These are phyloP conservation scores for Dothideomycetes sp. DNA, from an alignment of 2,329 filamentous ascomycete genomes.

Conservation along the genomic window DNA sequence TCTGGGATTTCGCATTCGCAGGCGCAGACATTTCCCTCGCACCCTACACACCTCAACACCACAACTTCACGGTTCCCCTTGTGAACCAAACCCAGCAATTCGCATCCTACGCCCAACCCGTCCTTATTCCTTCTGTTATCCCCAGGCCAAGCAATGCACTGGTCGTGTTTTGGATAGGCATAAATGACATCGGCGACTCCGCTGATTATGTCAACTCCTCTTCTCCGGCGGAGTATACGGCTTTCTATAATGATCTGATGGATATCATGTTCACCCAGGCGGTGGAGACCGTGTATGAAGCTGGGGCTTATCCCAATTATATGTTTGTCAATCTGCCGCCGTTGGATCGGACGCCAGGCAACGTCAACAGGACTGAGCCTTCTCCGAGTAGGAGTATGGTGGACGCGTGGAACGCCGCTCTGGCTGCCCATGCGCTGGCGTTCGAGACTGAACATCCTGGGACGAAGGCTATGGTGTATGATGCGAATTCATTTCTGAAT, in stretches of 20 bases:
- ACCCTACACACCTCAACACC: constrained; percentile 36
- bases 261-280: constrained; percentile 27
- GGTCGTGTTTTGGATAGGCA: constrained; percentile 42
- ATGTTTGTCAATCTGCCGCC: constrained; percentile 43
- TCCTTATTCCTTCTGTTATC: constrained; percentile 23
- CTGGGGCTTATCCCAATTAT: constrained; percentile 35
- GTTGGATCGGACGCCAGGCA: constrained; percentile 33
- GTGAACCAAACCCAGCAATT: constrained; percentile 42
- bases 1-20: constrained; percentile 48
- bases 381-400: constrained; percentile 38
- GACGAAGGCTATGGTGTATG: constrained; percentile 31
- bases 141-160: constrained; percentile 29
- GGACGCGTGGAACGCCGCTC: constrained; percentile 31
- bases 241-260: constrained; percentile 34
- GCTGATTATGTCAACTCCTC: constrained; percentile 23
- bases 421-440: constrained; percentile 21
- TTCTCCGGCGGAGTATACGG: constrained; percentile 27
- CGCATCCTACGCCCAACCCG: constrained; percentile 31
- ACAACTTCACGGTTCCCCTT: constrained; percentile 38
- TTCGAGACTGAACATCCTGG: constrained; percentile 25
- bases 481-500: constrained; percentile 32
- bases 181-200: constrained; percentile 46
- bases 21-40: constrained; percentile 38
- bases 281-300: constrained; percentile 28
- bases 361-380: constrained; percentile 18